These are phyloP conservation scores for Saccharomycopsis sp. DNA, from an alignment of 805 yeast species.

Conservation along the genomic window DNA sequence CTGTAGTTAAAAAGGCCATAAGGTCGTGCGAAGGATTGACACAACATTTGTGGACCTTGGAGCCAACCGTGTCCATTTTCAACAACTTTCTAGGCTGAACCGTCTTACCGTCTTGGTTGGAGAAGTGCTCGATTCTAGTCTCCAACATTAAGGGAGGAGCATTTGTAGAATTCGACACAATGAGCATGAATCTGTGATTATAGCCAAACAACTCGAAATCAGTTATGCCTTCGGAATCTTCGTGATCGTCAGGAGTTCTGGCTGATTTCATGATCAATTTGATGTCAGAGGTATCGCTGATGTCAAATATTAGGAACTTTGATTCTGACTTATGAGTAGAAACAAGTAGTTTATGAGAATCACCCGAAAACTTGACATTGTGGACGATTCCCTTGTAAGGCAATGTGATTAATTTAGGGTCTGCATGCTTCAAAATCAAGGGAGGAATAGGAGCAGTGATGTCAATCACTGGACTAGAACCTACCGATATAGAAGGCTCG, in stretches of 20 bases:
- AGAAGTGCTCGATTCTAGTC: slow-evolving; percentile 43
- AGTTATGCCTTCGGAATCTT: slow-evolving; percentile 86
- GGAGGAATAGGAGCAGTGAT: slow-evolving; percentile 13
- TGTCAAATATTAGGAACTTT: slow-evolving; percentile 66
- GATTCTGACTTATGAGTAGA: slow-evolving; percentile 44
- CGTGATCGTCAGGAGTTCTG: slow-evolving; percentile 51
- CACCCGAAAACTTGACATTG: slow-evolving; percentile 61
- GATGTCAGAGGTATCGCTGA: slow-evolving; percentile 56
- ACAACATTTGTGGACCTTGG: slow-evolving; percentile 63
- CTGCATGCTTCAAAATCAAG: slow-evolving; percentile 31
- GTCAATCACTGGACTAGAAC: neutral
- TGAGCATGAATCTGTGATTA: slow-evolving; percentile 45
- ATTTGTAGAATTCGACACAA: slow-evolving; percentile 53
- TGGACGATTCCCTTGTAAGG: slow-evolving; percentile 85
- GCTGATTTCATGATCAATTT: slow-evolving; percentile 62
- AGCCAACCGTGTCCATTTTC: slow-evolving; percentile 73
- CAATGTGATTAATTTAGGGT: slow-evolving; percentile 66
- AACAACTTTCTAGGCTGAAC: slow-evolving; percentile 54
- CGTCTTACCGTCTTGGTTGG: slow-evolving; percentile 28
- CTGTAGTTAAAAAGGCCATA: slow-evolving; percentile 69
- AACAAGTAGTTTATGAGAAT: slow-evolving; percentile 37
- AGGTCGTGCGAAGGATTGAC: slow-evolving; percentile 84
- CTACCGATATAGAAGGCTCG: neutral
- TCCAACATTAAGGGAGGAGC: slow-evolving; percentile 65
- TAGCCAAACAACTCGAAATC: slow-evolving; percentile 68